Evolutionary conservation across 2,329 filamentous ascomycete species (phyloP), one percentile per base, ranked within the genome.

Genomic region (Alternaria panax): DNA sequence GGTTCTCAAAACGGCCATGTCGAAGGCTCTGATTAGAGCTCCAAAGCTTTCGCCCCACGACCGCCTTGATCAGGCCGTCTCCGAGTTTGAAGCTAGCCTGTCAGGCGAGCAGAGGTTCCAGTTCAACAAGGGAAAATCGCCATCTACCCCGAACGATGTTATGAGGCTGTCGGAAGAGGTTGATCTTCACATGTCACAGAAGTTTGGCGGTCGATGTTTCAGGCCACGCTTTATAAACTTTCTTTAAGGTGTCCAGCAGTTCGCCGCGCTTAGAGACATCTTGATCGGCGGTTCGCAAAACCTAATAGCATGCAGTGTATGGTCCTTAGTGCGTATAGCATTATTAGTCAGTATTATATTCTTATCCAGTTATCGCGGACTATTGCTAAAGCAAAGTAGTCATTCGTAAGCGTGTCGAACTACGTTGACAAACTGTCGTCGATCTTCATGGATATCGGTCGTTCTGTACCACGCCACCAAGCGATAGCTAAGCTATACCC

Each of bases 261-360:
- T 80, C 50, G 80, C 78, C 18, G 74, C 77, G 0, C 60, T 83
- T n/a, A 81, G 81, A 5, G 79, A 80, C 65, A 67, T 79, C 7
- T 42, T 80, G 0, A 32, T 83, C 16, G 80, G 81, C 0, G 80
- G 79, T 1, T 78, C 78, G 0, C 81, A 83, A 63, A 83, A 82
- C 40, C 42, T 83, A 0, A 68, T 83, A 7, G 80, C 81, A 0
- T 80, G 79, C 55, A 75, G 80, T 12, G 79, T 84, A 0, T 84
- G 81, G 82, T 74, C 79, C 0, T 54, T 81, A 2, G 79, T 83
- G 8, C 75, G 80, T 42, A 75, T 79, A 60, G 75, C 79, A 1
- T 68, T 83, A 20, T 58, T 80, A 42, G 80, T 83, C 36, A 32
- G 77, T 74, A 5, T 41, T 4, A 32, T 7, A 30, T 4, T 45